These are phyloP conservation scores for Puccinia triticina DNA, from an alignment of 1,284 basidiomycete genomes.

Conservation along the genomic window DNA sequence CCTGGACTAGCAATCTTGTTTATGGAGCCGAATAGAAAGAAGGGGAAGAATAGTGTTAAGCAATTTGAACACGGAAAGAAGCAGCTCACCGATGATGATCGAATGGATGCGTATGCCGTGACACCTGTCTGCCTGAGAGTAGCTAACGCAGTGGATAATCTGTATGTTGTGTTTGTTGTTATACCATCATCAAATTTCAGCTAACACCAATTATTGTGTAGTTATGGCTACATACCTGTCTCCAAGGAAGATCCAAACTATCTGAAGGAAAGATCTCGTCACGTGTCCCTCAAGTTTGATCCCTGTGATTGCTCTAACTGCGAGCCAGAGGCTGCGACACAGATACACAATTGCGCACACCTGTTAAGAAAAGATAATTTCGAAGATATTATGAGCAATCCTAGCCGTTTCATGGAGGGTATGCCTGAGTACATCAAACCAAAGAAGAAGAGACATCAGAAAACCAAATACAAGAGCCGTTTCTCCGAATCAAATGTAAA, in stretches of 20 bases:
- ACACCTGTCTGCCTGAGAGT: background rate
- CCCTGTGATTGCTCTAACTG: constrained; percentile 12
- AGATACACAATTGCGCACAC: background rate
- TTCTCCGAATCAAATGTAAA: background rate
- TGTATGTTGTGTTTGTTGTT: background rate
- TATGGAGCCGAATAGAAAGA: background rate
- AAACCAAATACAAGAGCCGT: background rate
- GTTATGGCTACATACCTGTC: constrained; percentile 20
- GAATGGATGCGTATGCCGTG: no score
- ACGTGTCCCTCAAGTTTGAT: background rate
- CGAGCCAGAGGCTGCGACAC: no score
- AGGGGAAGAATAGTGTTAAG: background rate
- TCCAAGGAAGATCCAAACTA: no score
- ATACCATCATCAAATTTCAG: background rate
- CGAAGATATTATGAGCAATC: background rate
- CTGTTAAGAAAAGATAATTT: constrained; percentile 13
- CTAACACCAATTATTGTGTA: background rate
- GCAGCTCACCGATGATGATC: background rate
- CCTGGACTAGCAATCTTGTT: constrained; percentile 9
- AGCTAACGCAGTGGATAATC: background rate
- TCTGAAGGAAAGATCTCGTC: background rate
- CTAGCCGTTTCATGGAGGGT: background rate
- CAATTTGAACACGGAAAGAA: background rate
- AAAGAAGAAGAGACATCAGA: background rate
- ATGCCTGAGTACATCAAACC: background rate